These are phyloP conservation scores for Suhomyces vadensis DNA, from an alignment of 805 yeast genomes.

Conservation along the genomic window DNA sequence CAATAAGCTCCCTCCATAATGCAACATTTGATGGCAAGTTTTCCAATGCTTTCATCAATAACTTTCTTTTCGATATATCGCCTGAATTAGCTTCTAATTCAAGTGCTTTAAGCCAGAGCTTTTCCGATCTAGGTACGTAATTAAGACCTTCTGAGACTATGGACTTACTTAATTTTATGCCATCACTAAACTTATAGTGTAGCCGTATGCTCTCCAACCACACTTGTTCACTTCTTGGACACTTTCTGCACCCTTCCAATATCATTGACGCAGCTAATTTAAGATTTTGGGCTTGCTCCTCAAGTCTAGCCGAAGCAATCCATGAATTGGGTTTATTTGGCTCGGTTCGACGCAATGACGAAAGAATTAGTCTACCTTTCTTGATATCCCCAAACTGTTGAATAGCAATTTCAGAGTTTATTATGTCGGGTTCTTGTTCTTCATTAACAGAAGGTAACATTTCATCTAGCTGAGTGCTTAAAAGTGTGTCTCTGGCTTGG, in stretches of 20 bases:
- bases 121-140: slow-evolving; percentile 53
- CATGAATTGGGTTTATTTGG: slow-evolving; percentile 77
- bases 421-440: slow-evolving; percentile 13
- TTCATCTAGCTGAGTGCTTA: slow-evolving; percentile 54
- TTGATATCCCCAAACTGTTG: slow-evolving; percentile 54
- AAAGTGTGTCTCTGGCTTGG: slow-evolving; percentile 60
- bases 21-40: slow-evolving; percentile 53
- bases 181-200: slow-evolving; percentile 45
- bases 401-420: slow-evolving; percentile 11
- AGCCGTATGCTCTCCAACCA: slow-evolving; percentile 83
- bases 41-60: slow-evolving; percentile 73
- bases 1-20: slow-evolving; percentile 71
- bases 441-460: slow-evolving; percentile 29
- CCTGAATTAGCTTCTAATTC: slow-evolving; percentile 60
- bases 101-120: slow-evolving; percentile 72
- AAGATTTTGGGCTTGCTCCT: slow-evolving; percentile 60
- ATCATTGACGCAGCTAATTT: slow-evolving; percentile 60
- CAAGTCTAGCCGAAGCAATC: slow-evolving; percentile 84
- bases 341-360: slow-evolving; percentile 68
- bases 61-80: slow-evolving; percentile 48
- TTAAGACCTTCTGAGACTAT: slow-evolving; percentile 68
- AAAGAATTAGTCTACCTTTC: slow-evolving; percentile 58
- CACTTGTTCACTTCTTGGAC: slow-evolving; percentile 66
- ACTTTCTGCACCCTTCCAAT: slow-evolving; percentile 69
- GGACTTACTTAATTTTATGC: slow-evolving; percentile 47